Base-by-base conservation (phyloP, 169 alveolate genomes). In the Neospora caninum region DNA sequence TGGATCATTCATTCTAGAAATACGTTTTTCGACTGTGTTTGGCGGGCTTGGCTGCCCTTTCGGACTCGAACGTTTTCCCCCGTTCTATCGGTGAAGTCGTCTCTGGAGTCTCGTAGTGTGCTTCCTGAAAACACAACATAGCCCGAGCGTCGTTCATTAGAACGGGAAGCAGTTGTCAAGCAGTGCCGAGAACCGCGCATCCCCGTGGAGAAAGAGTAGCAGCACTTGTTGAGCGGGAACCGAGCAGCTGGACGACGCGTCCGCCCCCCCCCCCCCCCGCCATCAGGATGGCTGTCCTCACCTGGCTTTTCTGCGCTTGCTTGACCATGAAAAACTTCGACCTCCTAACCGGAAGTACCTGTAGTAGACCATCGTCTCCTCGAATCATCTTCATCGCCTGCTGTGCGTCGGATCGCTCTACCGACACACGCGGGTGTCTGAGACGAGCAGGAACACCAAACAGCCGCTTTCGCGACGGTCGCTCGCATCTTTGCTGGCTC, bases 351-450 rank as follows among this genome's bases (percentile, higher is more conserved):
- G 89, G 89, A 20, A 82, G 36, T 31, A 86, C 78, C 91, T 86
- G 91, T 20, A 86, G 78, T 9, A 86, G 45, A 9, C 91, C 91
- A 69, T 86, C 91, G 49, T 86, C 91, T 31, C 80, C 78, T 43
- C 91, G 38, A 25, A 86, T 86, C 91, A 86, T 53, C 45, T 49
- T 86, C 80, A 49, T 86, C 58, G 45, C 41, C 42, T 86, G 80
- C 78, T 86, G 91, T 49, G 91, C 91, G 31, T 86, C 91, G 20
- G 91, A 86, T 7, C 80, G 70, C 78, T 86, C 91, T 39, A 86
- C 78, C 34, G 70, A 49, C 41, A 6, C 36, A 41, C 89, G 54
- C 67, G 89, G 89, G 39, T 82, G 89, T 49, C 78, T 86, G 91
- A 64, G 78, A 64, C 78, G 25, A 49, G 58, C 58, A 22, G n/a